Base-by-base conservation (phyloP, 2,329 filamentous ascomycete species). In the Colletotrichum eleusines region DNA sequence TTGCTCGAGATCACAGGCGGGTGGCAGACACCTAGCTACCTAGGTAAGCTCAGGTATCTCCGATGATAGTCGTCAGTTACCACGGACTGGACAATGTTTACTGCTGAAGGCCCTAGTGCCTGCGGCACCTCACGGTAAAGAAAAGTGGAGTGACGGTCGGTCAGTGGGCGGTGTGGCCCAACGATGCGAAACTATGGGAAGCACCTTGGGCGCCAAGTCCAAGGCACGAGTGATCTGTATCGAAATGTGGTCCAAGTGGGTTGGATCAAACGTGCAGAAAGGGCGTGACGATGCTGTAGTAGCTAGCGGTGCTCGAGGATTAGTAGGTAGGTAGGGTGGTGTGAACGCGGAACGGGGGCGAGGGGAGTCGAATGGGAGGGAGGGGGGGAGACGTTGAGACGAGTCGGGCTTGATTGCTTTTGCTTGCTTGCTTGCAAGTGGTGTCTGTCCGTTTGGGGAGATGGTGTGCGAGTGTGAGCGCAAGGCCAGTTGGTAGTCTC, bases 181-280 rank as follows among this genome's bases (percentile, higher is more conserved):
- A 69, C 63, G 64, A 35, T 18, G 57, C 33, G 28, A 38, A 35
- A 55, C 57, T 57, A 38, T 46, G 23, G 26, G 51, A 44, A 57
- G 68, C 69, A 58, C 58, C 53, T 63, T 69, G 53, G 69, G 53
- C 44, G 69, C 69, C 69, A 71, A 71, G 69, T 69, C 65, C 69
- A 59, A 63, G 54, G 53, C 68, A 63, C 20, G 64, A 71, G 69
- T 28, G 58, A 54, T 68, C 53, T 71, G 69, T 69, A 63, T 71
- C 58, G 51, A 54, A 53, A 48, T 40, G 69, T 33, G 69, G 65
- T 71, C 53, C 54, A 66, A 60, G 61, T 69, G 66, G 54, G 35
- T 54, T 63, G 23, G 28, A 51, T 28, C 33, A 50, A 23, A 53
- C 42, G 59, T 62, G 59, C 59, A n/a, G 31, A 26, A 57, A 54